Conservation (phyloP, 2,329 filamentous ascomycete genomes). For the Coniochaeta prunicola region DNA sequence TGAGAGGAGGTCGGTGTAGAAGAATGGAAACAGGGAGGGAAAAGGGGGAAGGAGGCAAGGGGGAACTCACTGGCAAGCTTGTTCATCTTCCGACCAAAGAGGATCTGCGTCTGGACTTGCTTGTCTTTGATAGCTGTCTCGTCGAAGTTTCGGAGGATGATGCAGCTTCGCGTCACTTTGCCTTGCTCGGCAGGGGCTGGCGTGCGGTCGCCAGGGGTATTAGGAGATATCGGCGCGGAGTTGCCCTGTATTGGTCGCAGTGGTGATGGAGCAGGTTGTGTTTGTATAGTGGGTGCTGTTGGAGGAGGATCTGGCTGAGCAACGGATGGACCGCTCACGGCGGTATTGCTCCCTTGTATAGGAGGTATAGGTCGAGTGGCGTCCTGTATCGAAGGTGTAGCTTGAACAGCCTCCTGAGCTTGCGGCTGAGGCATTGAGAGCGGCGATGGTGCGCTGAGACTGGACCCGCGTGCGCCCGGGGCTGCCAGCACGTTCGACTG, state of each 20-base stretch:
- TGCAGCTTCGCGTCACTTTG: constrained; percentile 50
- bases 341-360: neutral
- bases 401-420: neutral
- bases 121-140: constrained; percentile 49
- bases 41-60: neutral
- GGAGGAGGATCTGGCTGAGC: neutral
- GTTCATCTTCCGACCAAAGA: constrained; percentile 53
- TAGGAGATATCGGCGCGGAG: constrained; percentile 11
- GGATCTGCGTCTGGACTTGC: constrained; percentile 48
- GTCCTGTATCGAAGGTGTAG: neutral
- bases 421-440: constrained; percentile 11
- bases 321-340: neutral
- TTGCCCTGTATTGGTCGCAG: constrained; percentile 9
- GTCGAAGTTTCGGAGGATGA: constrained; percentile 54
- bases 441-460: constrained; percentile 14
- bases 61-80: constrained; percentile 43
- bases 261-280: neutral
- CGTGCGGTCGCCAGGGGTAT: constrained; percentile 19
- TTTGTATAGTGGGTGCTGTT: neutral
- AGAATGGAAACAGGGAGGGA: neutral
- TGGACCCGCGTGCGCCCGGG: constrained; percentile 10
- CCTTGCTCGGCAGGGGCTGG: constrained; percentile 28
- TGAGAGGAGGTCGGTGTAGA: neutral
- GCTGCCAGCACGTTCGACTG: constrained; percentile 19
- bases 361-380: neutral